Evolutionary conservation across 805 yeast species (phyloP), one percentile per base, ranked within the genome.

Genomic region (Pichia membranifaciens): DNA sequence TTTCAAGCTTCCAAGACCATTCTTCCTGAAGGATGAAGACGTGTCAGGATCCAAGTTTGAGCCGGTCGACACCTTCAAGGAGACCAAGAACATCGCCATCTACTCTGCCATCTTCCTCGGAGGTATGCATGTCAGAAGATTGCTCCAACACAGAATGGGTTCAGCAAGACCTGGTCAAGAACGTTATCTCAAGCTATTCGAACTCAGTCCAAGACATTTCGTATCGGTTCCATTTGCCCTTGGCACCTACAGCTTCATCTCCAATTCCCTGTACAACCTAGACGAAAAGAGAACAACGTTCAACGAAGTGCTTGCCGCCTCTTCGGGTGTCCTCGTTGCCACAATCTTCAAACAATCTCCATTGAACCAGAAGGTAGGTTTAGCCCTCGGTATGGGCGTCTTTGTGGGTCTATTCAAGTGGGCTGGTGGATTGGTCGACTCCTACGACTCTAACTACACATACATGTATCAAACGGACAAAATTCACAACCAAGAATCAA

Each of bases 391-490:
- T 31, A 58, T 70, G 17, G 82, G 78, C 8, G 48, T 64, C 25
- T 54, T 67, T n/a, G 63, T 70, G n/a, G 80, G 76, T 5, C 50
- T 72, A 28, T 65, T 70, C 47, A 58, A 64, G 57, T 80, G 86
- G 84, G 77, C 78, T 17, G 84, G 80, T 49, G 75, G 75, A 38
- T 61, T 74, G 43, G 38, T 54, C 21, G 77, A 75, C 58, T 61
- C 74, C 56, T 68, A 69, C 20, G 66, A 68, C 47, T 67, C 79
- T 55, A 70, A 75, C 49, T 69, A 66, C 43, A 71, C 72, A 4
- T 68, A 70, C 59, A 66, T 62, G 60, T 60, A 52, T 52, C 66
- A 69, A 49, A 65, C 63, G 37, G 71, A 64, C 33, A 68, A 66
- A 54, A 69, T 65, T 32, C 60, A 67, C 36, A 72, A 73, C 65